Base-by-base conservation (phyloP, 2,329 filamentous ascomycete genomes). In the Orbilia blumenaviensis region DNA sequence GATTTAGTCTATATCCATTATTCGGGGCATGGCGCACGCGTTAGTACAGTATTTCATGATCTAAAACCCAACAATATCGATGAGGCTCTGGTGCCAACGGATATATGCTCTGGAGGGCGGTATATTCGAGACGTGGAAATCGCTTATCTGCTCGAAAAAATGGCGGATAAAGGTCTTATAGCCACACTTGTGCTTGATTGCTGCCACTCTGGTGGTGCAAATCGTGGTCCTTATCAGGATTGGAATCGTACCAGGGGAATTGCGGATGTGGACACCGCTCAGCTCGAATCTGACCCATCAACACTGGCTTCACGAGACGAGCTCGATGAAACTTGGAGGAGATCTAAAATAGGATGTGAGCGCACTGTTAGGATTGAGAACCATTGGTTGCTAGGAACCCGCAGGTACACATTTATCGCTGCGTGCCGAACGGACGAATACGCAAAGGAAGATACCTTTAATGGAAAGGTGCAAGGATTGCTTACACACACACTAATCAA, bases 1-100 rank as follows among this genome's bases (percentile, higher is more conserved):
- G 76, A 79, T 41, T 48, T 75, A 18, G 66, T 79, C 21, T 79
- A 80, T 52, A 69, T 80, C 14, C 79, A 80, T 21, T 79, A 78
- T 68, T 79, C 77, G 12, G 78, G 78, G 12, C 78, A 79, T 25
- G 78, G 78, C 14, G 63, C 60, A 2, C 38, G 46, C 2, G 56
- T 61, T 18, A 42, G 29, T 10, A 56, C 67, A 23, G 23, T 58
- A 2, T 71, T 69, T 34, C 34, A 56, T 1, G 63, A 77, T 3
- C 64, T 34, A 12, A 76, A 68, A 9, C 71, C 42, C n/a, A 23
- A 77, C 41, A 10, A 21, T 7, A 32, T 67, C 14, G 74, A 74
- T 14, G 61, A 78, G 46, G 67, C 61, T 21, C 34, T 78, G 10
- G 64, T 77, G 9, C 66, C 69, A 2, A 36, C 25, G 9, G 54